These are phyloP conservation scores for Tricholomella constricta DNA, from an alignment of 768 basidiomycete species.

Conservation along the genomic window DNA sequence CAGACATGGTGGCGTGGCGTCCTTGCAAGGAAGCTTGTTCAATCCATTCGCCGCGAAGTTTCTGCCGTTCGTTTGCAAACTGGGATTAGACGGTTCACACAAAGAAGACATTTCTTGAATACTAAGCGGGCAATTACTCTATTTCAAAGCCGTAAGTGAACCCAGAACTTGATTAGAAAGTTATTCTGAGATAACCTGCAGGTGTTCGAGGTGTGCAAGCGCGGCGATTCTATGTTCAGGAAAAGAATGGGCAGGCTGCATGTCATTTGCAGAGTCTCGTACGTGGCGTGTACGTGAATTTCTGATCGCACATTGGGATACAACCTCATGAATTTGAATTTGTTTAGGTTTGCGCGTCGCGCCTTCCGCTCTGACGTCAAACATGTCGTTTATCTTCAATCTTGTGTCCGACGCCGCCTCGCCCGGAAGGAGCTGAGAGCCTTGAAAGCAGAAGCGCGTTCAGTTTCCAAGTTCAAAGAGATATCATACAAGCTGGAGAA, in stretches of 20 bases:
- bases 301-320: constrained; percentile 5
- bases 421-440: constrained; percentile 84
- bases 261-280: constrained; percentile 76
- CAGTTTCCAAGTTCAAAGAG: constrained; percentile 97
- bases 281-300: constrained; percentile 79
- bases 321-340: not conserved
- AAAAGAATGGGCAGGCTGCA: constrained; percentile 62
- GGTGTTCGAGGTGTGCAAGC: constrained; percentile 77
- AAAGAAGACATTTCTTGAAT: constrained; percentile 69
- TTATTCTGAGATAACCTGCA: constrained; percentile 28
- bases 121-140: constrained; percentile 62
- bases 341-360: constrained; percentile 54
- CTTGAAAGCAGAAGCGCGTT: constrained; percentile 90
- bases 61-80: constrained; percentile 80
- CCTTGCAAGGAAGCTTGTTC: constrained; percentile 69
- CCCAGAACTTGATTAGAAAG: not conserved
- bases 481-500: constrained; percentile 98
- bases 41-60: constrained; percentile 68
- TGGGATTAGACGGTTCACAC: constrained; percentile 68
- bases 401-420: constrained; percentile 85
- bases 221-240: constrained; percentile 58
- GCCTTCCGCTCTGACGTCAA: constrained; percentile 59
- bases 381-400: constrained; percentile 84
- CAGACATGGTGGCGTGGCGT: constrained; percentile 97
- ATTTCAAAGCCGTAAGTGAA: constrained; percentile 82